Base-by-base conservation (phyloP, 2,329 filamentous ascomycete species). In the Aschersonia sp. region DNA sequence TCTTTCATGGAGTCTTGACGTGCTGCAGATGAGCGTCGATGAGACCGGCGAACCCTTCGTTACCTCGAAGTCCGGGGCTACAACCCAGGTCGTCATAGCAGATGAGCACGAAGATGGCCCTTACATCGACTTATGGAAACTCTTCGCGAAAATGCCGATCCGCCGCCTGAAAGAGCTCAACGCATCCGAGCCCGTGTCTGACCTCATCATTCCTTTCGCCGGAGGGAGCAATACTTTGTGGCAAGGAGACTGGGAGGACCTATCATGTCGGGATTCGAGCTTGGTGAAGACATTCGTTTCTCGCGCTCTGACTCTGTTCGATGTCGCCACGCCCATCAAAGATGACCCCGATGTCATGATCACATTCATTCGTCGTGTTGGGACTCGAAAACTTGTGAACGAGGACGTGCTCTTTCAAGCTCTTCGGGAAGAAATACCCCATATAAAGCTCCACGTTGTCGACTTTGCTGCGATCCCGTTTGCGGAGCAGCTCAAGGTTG, bases 181-280 rank as follows among this genome's bases (percentile, higher is more conserved):
- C 3, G 41, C 46, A 3, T 48, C 43, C 9, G 47, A 44, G 30
- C 35, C 51, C 10, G 52, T 56, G 30, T 35, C 46, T 43, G 62
- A 64, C 47, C 32, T 69, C 35, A 62, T 71, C 47, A 50, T 70
- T 28, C 67, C 67, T 1, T 53, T 70, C 3, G 56, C 67, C 9
- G 67, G 67, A 43, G 63, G 57, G 28, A 62, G 59, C 53, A 70
- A 67, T 51, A 65, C 68, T 1, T 51, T 66, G 20, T 70, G 68
- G 68, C 59, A 65, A 48, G 63, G 61, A n/a, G 65, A 69, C 50
- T 67, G 62, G 60, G 53, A 57, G 4, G 47, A 56, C 5, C 55
- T 56, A 28, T 49, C 56, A 31, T 70, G 66, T 51, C 48, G 48
- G n/a, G 51, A 54, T 7, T 60, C 50, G 5, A 30, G 48, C 3